Evolutionary conservation across 208 protist genomes (phyloP).

Genomic region (Leishmania tarentolae): DNA sequence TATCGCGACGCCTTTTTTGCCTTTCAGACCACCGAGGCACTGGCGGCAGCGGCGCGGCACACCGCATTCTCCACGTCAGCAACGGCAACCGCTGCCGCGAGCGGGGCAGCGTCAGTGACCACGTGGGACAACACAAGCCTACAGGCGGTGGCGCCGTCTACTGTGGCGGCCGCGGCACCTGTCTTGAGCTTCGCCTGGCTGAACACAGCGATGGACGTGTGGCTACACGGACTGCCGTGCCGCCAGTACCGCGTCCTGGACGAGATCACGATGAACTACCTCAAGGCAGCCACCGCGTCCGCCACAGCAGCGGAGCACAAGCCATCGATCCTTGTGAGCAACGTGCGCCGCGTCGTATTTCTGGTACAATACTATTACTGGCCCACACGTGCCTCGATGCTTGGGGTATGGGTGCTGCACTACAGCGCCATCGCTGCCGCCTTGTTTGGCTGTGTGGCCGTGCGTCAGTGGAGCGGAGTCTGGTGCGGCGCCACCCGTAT

Average conservation of each 20-base stretch:
- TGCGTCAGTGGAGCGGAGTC: constrained; percentile 58
- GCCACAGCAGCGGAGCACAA: neutral
- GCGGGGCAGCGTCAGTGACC: neutral
- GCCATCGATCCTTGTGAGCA: constrained; percentile 2
- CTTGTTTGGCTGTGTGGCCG: constrained; percentile 15
- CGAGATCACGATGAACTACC: constrained; percentile 12
- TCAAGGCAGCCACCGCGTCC: constrained; percentile 3
- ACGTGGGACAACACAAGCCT: neutral
- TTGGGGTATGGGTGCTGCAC: constrained; percentile 69
- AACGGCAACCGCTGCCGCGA: neutral
- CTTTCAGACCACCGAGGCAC: constrained; percentile 12
- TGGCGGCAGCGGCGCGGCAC: constrained; percentile 7
- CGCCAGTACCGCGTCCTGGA: constrained; percentile 31
- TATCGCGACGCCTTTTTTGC: constrained; percentile 34
- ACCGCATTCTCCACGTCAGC: neutral
- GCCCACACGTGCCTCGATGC: constrained; percentile 44
- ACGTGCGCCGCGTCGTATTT: constrained; percentile 23
- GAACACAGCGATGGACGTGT: constrained; percentile 34
- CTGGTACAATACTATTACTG: constrained; percentile 50
- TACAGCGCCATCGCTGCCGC: constrained; percentile 34
- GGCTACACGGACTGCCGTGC: constrained; percentile 65
- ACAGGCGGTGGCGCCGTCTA: constrained; percentile 3
- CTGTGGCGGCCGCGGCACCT: constrained; percentile 2
- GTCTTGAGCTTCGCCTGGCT: constrained; percentile 42
- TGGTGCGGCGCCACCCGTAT: constrained; percentile 57